Conservation (phyloP, 192 early-diverging fungal species). For the Mortierella alpina region DNA sequence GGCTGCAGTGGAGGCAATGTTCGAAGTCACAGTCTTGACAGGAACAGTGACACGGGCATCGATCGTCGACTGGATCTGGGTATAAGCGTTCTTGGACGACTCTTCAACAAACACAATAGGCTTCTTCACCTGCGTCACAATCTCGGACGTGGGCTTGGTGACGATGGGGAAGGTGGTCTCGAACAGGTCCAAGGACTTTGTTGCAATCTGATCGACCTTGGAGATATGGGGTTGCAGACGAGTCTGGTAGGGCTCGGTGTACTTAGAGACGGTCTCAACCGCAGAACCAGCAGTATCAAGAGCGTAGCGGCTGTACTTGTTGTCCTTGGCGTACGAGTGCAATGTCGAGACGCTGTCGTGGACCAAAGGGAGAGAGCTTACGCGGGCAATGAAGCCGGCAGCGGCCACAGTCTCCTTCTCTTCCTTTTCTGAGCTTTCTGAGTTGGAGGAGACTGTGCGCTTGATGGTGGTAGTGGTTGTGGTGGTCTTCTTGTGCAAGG, state of each 20-base stretch:
- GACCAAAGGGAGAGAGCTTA: constrained; percentile 27
- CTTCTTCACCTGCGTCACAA: constrained; percentile 67
- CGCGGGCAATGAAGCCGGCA: constrained; percentile 35
- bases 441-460: constrained; percentile 12
- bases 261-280: constrained; percentile 29
- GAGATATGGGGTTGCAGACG: constrained; percentile 64
- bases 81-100: constrained; percentile 57
- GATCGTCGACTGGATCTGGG: constrained; percentile 51
- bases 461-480: constrained; percentile 24
- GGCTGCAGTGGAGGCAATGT: constrained; percentile 19
- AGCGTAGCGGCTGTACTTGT: constrained; percentile 44
- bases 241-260: constrained; percentile 54
- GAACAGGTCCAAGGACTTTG: constrained; percentile 70
- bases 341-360: constrained; percentile 33
- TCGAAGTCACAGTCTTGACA: constrained; percentile 63
- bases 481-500: constrained; percentile 18
- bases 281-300: constrained; percentile 35
- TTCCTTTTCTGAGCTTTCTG: background rate
- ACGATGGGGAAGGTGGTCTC: constrained; percentile 72
- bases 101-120: constrained; percentile 44
- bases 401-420: background rate
- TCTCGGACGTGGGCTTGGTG: constrained; percentile 67
- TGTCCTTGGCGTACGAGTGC: constrained; percentile 54
- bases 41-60: constrained; percentile 64
- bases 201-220: constrained; percentile 67